phyloP scores from a whole-genome alignment of 2,329 filamentous ascomycete genomes.

The Xylaria sp. region DNA sequence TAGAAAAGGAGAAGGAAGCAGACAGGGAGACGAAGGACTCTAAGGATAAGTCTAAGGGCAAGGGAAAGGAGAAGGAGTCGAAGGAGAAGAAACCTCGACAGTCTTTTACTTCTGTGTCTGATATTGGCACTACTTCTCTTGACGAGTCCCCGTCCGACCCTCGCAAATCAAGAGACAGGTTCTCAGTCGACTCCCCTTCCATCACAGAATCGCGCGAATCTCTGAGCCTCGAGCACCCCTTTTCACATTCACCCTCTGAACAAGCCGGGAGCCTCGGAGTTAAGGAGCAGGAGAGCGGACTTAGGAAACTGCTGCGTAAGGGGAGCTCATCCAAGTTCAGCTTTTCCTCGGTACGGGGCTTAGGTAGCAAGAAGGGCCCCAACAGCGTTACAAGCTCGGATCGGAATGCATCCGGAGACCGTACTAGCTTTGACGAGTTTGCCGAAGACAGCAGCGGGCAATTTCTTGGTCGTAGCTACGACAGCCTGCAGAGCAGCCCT shows the following conservation, averaged over 20 bases:
- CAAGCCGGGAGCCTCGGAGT: slow-evolving; percentile 54
- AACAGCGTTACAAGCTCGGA: slow-evolving; percentile 69
- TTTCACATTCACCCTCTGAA: slow-evolving; percentile 69
- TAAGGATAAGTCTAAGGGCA: slow-evolving; percentile 53
- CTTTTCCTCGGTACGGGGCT: slow-evolving; percentile 63
- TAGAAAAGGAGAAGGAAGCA: slow-evolving; percentile 48
- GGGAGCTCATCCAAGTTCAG: slow-evolving; percentile 74
- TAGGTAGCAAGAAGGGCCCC: slow-evolving; percentile 66
- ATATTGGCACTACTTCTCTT: slow-evolving; percentile 54
- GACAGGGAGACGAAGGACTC: slow-evolving; percentile 53
- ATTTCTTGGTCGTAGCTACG: slow-evolving; percentile 62
- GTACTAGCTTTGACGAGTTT: slow-evolving; percentile 68
- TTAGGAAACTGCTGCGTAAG: slow-evolving; percentile 72
- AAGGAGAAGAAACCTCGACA: slow-evolving; percentile 56
- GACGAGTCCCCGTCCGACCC: slow-evolving; percentile 64
- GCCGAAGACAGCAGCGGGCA: slow-evolving; percentile 56
- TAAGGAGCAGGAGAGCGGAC: slow-evolving; percentile 67
- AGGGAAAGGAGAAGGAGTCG: slow-evolving; percentile 55
- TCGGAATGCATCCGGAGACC: slow-evolving; percentile 65
- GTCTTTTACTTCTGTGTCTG: slow-evolving; percentile 53
- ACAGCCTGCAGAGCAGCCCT: slow-evolving; percentile 68
- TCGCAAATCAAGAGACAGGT: slow-evolving; percentile 66
- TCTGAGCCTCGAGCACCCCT: slow-evolving; percentile 63
- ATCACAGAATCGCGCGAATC: slow-evolving; percentile 71
- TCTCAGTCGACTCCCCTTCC: slow-evolving; percentile 69